These are phyloP conservation scores for Verticillium albo-atrum DNA, from an alignment of 2,329 filamentous ascomycete species.

Conservation along the genomic window DNA sequence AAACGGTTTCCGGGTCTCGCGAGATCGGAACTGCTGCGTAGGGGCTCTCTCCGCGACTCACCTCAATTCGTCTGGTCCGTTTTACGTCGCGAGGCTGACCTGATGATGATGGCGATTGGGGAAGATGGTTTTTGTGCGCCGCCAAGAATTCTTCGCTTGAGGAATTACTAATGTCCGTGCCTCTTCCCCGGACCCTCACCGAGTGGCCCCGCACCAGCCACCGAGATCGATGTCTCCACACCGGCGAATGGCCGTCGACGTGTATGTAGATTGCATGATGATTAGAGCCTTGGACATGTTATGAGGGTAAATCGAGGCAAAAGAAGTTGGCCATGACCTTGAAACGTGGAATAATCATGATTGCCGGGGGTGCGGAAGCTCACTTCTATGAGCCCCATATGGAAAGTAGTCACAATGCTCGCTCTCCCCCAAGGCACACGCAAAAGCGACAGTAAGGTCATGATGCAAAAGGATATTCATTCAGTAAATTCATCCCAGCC, in stretches of 20 bases:
- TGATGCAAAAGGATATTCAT: too few species aligned
- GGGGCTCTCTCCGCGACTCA: not conserved
- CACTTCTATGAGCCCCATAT: too few species aligned
- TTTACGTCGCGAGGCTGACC: slow-evolving; percentile 10
- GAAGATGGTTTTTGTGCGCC: slow-evolving; percentile 13
- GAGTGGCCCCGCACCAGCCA: not conserved
- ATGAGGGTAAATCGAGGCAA: too few species aligned
- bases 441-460: too few species aligned
- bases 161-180: slow-evolving; percentile 11
- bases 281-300: too few species aligned
- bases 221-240: not conserved
- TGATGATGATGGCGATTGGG: slow-evolving; percentile 5
- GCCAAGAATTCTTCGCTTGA: slow-evolving; percentile 14
- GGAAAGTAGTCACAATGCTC: too few species aligned
- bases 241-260: not conserved
- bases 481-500: too few species aligned
- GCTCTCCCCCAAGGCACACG: too few species aligned
- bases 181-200: not conserved
- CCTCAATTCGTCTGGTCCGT: slow-evolving; percentile 7
- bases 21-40: not conserved
- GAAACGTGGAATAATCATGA: too few species aligned
- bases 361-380: too few species aligned
- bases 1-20: not conserved
- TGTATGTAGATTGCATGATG: too few species aligned
- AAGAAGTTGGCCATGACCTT: too few species aligned